These are phyloP conservation scores for Stagonosporopsis rhizophila DNA, from an alignment of 2,329 filamentous ascomycete species.

Conservation along the genomic window DNA sequence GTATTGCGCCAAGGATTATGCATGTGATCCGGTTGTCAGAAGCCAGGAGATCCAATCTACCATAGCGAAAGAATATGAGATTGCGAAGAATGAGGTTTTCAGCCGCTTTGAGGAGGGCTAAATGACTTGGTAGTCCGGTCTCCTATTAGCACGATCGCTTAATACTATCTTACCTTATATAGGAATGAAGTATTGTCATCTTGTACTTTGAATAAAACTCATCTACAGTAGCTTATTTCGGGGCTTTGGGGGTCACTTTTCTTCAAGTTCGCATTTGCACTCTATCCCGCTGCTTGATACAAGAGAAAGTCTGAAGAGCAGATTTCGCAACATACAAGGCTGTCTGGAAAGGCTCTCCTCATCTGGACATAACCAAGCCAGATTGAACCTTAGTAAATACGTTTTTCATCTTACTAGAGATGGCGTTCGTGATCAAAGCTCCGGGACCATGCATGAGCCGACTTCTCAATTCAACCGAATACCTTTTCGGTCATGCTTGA, in stretches of 20 bases:
- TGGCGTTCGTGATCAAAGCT: background rate
- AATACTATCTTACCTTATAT: background rate
- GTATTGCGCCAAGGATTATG: conserved; percentile 7
- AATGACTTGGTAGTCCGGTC: background rate
- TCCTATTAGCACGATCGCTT: background rate
- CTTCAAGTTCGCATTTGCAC: background rate
- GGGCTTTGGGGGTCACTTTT: background rate
- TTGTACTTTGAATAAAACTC: background rate
- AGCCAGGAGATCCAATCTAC: conserved; percentile 1
- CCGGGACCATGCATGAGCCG: background rate
- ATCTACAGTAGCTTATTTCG: background rate
- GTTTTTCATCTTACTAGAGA: background rate
- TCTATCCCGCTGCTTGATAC: too few relatives aligned
- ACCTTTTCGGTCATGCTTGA: background rate
- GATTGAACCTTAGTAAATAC: background rate
- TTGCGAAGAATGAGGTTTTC: conserved; percentile 2
- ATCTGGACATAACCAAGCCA: too few relatives aligned
- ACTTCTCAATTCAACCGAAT: background rate
- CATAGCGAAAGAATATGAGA: background rate
- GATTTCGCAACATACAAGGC: background rate
- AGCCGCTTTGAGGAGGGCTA: conserved; percentile 1
- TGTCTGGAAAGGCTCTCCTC: background rate
- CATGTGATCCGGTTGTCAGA: conserved; percentile 1
- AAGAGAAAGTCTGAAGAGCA: background rate
- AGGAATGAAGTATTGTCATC: background rate